Evolutionary conservation across 495 filamentous ascomycete genomes (phyloP), one percentile per base, ranked within the genome.

Genomic region (Recurvomyces mirabilis): DNA sequence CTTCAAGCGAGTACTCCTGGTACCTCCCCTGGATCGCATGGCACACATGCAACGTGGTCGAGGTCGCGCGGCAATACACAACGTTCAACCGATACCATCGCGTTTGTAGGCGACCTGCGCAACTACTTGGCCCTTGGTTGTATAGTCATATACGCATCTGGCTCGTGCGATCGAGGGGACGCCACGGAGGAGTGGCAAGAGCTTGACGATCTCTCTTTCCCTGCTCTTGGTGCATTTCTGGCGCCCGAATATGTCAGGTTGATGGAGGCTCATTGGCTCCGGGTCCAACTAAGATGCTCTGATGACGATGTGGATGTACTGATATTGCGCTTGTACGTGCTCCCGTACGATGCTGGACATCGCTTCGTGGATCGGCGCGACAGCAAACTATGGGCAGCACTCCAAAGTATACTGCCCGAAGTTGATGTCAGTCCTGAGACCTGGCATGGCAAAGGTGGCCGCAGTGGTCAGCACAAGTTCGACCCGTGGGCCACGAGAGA

Each of bases 401-500:
- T 57, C 1, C 29, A 43, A 36, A 19, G 13, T 25, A 7, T 57
- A 1, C 1, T 54, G 23, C 20, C 19, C 19, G 40, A 43, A 13
- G 22, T 54, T 12, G 48, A 52, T 37, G 40, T 53, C 15, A 43
- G 22, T 21, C 23, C 43, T 1, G 34, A 41, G 17, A 39, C 33
- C 7, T 58, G 48, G 52, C 5, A 43, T 17, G 52, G 55, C 3
- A 3, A 26, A n/a, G 25, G 23, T 33, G 22, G 3, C 3, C 30
- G 24, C 4, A 31, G 6, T 11, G n/a, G 4, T 22, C 11, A 33
- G 20, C 19, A 24, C n/a, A 33, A 41, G 10, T 65, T 67, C 34
- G 63, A 65, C 37, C 38, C 38, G 1, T 61, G 55, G 47, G 61
- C 60, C 20, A 60, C 47, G 2, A 21, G 43, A 10, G 68, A 79